These are phyloP conservation scores for Solanum ossicruentum DNA, from an alignment of 257 asterid genomes.

Conservation along the genomic window DNA sequence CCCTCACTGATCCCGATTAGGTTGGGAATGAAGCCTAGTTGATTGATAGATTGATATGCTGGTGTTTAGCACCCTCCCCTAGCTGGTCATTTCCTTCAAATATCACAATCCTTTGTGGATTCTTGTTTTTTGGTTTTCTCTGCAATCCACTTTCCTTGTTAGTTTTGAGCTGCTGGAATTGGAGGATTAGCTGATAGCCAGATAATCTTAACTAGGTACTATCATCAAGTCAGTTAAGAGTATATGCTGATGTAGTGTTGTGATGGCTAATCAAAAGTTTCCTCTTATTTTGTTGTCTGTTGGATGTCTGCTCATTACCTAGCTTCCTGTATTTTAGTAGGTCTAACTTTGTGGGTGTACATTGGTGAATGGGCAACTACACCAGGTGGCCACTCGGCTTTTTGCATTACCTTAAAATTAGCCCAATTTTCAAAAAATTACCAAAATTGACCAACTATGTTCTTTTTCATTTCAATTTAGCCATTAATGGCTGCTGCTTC, in stretches of 20 bases:
- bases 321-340: background rate
- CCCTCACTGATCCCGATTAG: background rate
- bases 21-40: background rate
- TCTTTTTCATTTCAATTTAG: too few relatives aligned
- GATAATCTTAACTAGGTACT: background rate
- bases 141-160: background rate
- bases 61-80: background rate
- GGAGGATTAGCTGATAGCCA: background rate
- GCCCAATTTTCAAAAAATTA: too few relatives aligned
- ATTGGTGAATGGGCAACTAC: background rate
- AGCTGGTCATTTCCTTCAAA: background rate
- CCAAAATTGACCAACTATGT: too few relatives aligned
- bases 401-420: too few relatives aligned
- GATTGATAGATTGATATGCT: background rate
- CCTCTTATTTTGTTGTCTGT: background rate
- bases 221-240: background rate
- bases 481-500: too few relatives aligned
- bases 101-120: background rate
- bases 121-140: background rate
- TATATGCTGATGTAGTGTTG: background rate
- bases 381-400: too few relatives aligned
- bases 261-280: background rate
- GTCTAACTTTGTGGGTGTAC: background rate
- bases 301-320: background rate
- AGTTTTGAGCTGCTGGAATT: background rate